These are phyloP conservation scores for Phytophthora melonis DNA, from an alignment of 352 stramenopile species.

Conservation along the genomic window DNA sequence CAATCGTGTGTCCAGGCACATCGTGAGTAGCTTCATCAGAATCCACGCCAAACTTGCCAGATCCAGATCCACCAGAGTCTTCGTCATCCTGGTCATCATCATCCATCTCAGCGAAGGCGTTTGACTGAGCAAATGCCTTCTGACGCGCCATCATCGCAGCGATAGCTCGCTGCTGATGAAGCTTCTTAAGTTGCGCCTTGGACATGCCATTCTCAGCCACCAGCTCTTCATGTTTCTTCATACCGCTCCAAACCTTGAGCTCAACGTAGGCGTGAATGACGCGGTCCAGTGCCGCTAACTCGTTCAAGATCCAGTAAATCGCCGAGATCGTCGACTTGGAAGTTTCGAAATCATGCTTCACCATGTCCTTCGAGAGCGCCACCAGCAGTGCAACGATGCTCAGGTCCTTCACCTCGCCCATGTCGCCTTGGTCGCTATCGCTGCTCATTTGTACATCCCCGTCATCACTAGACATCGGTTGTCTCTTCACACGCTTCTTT, in stretches of 20 bases:
- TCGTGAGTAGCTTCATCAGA: constrained; percentile 28
- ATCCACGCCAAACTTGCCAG: constrained; percentile 30
- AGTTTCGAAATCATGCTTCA: constrained; percentile 81
- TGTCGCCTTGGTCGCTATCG: constrained; percentile 71
- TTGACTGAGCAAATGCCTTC: constrained; percentile 78
- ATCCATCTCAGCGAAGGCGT: constrained; percentile 75
- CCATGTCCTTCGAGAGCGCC: constrained; percentile 67
- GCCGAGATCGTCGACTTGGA: constrained; percentile 82
- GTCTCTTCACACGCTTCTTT: constrained; percentile 79
- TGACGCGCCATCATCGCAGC: constrained; percentile 87
- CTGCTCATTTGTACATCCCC: constrained; percentile 75
- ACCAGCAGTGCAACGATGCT: constrained; percentile 75
- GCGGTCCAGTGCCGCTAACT: constrained; percentile 61
- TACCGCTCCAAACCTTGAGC: constrained; percentile 68
- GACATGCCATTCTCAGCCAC: constrained; percentile 65
- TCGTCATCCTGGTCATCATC: constrained; percentile 70
- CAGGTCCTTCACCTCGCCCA: constrained; percentile 62
- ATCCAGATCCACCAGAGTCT: constrained; percentile 32
- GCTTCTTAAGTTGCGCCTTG: constrained; percentile 79
- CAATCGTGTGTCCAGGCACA: constrained; percentile 46
- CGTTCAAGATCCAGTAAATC: constrained; percentile 85
- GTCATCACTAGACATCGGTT: constrained; percentile 58
- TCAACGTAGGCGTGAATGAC: constrained; percentile 65
- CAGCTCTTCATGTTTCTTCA: constrained; percentile 68
- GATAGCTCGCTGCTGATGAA: constrained; percentile 85